Base-by-base conservation (phyloP, 768 basidiomycete genomes). In the Trametes elegans region DNA sequence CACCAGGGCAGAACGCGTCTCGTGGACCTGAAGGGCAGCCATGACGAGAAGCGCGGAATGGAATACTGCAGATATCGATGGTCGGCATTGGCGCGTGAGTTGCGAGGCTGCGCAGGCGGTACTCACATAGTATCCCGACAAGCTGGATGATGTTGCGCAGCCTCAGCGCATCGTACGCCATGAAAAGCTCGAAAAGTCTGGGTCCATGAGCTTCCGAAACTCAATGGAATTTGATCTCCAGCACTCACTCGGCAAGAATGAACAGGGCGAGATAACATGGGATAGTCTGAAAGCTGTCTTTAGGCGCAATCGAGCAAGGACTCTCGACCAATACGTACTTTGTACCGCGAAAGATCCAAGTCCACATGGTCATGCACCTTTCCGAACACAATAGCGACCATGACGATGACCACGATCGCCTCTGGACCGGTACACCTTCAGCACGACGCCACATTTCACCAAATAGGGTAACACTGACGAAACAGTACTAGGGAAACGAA, bases 241-340 rank as follows among this genome's bases (percentile, higher is more conserved):
- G 36, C 42, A 14, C 81, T 46, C 66, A 91, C 90, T 89, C 90
- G 53, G 88, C 91, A 9, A 93, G 74, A 23, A 85, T 84, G 68
- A 92, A 93, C 7, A 93, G 75, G 3, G 88, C 88, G 5, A 93
- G 81, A 68, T 92, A 93, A 70, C 90, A 92, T 58, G 90, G 85
- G 49, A 92, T 68, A 11, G 90, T 92, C 86, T 90, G 46, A 5
- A 47, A 13, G 48, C 16, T 31, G 68, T 57, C 59, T 55, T 41
- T 19, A 18, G 11, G 9, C 45, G n/a, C 13, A 23, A 21, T 14
- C 1, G 31, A 14, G 4, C 1, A 19, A 7, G 41, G 21, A 10
- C 6, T 9, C 34, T 21, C 8, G 5, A 13, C 9, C 29, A 8
- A 23, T 36, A 51, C 62, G 21, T 58, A 81, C 87, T 73, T 85